Conservation (phyloP, 208 protist genomes). For the Wallacemonas sp. region DNA sequence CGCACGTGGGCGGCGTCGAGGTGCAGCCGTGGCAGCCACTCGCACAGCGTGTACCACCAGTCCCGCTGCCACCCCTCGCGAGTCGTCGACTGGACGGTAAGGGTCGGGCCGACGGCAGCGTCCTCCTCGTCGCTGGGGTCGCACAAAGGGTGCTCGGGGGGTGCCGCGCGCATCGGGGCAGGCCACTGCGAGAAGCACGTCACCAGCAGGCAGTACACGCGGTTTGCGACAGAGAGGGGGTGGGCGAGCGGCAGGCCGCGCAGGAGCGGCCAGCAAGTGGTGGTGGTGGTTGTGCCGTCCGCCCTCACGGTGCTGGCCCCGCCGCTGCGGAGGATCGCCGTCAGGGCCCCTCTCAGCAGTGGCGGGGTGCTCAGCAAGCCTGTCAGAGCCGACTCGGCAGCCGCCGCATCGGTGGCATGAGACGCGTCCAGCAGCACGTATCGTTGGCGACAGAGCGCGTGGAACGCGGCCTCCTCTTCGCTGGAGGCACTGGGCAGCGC, state of each 20-base stretch:
- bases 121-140: too few species aligned
- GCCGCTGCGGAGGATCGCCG: not conserved
- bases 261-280: slow-evolving; percentile 28
- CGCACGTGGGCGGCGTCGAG: slow-evolving; percentile 38
- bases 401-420: not conserved
- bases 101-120: too few species aligned
- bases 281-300: not conserved
- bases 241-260: slow-evolving; percentile 20
- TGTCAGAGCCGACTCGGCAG: not conserved
- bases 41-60: slow-evolving; percentile 42
- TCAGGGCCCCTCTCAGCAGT: not conserved
- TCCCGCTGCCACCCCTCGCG: not conserved
- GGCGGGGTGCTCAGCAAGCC: not conserved
- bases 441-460: not conserved
- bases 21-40: slow-evolving; percentile 35
- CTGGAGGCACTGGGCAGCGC: not conserved
- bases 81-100: too few species aligned
- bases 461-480: not conserved
- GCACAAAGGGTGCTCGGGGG: slow-evolving; percentile 15
- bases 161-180: not conserved
- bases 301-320: not conserved
- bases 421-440: not conserved
- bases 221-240: slow-evolving; percentile 31
- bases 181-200: slow-evolving; percentile 20
- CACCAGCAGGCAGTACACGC: slow-evolving; percentile 21